Conservation (phyloP, 352 stramenopile genomes). For the Pythium aquatile region DNA sequence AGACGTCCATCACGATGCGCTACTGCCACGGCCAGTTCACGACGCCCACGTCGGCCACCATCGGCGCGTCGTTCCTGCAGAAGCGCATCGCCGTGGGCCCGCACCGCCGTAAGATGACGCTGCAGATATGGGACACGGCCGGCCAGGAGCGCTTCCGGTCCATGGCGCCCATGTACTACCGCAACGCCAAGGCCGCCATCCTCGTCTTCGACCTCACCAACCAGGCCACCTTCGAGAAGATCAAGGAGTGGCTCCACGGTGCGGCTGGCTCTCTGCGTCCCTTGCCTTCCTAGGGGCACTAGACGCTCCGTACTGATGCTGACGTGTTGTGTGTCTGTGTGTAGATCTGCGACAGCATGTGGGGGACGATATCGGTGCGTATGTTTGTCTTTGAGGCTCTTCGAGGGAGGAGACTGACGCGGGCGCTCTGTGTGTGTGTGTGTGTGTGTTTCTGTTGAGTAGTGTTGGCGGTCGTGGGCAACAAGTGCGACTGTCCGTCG, state of each 20-base stretch:
- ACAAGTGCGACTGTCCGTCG: conserved; percentile 75
- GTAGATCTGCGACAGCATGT: conserved; percentile 78
- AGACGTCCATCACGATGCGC: conserved; percentile 88
- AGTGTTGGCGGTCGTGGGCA: conserved; percentile 81
- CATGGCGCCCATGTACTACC: conserved; percentile 91
- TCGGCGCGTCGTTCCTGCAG: conserved; percentile 85
- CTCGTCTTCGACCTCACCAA: conserved; percentile 85
- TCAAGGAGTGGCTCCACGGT: conserved; percentile 87
- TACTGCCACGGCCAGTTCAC: conserved; percentile 87
- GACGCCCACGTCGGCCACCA: conserved; percentile 81
- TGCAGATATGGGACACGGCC: conserved; percentile 88
- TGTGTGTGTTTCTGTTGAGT: background rate
- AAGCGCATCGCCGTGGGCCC: conserved; percentile 77
- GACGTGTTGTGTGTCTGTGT: conserved; percentile 4
- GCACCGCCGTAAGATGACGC: conserved; percentile 73
- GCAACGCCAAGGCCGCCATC: conserved; percentile 86
- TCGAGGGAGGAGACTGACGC: too few relatives aligned
- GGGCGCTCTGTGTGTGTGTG: background rate
- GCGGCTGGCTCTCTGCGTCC: background rate
- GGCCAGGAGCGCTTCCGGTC: conserved; percentile 80
- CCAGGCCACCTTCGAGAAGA: conserved; percentile 78
- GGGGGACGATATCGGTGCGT: conserved; percentile 59
- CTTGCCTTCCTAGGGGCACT: too few relatives aligned
- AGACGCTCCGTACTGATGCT: background rate
- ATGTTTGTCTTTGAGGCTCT: background rate